These are phyloP conservation scores for Aspergillus viridinutans DNA, from an alignment of 2,329 filamentous ascomycete genomes.

Conservation along the genomic window DNA sequence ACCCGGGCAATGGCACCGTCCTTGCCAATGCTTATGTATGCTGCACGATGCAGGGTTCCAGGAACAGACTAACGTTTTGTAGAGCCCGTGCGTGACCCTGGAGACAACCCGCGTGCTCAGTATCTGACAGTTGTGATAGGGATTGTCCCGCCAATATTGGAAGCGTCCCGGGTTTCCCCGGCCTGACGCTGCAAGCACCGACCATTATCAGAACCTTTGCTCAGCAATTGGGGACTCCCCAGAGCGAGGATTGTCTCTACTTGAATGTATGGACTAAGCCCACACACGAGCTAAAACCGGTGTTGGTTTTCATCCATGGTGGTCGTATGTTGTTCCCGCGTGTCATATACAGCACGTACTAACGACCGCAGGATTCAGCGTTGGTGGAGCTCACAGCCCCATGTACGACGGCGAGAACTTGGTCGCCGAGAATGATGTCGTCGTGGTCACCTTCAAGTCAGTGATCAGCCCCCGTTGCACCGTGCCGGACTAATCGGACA, in stretches of 20 bases:
- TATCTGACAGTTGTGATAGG: constrained; percentile 5
- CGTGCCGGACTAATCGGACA: constrained; percentile 1
- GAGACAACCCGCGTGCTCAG: neutral
- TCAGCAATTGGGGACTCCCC: constrained; percentile 18
- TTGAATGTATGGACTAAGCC: constrained; percentile 31
- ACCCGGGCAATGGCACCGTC: constrained; percentile 7
- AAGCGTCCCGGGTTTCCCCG: constrained; percentile 16
- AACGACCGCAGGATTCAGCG: constrained; percentile 28
- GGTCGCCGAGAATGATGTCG: constrained; percentile 34
- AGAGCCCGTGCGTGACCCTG: constrained; percentile 14
- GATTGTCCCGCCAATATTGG: constrained; percentile 21
- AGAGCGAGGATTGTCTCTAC: constrained; percentile 34
- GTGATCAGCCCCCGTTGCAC: neutral
- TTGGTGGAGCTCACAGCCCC: constrained; percentile 32
- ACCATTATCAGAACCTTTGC: constrained; percentile 19
- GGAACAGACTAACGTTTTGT: neutral
- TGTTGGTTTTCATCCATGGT: constrained; percentile 42
- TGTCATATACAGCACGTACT: neutral
- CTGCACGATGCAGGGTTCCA: neutral
- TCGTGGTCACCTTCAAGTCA: constrained; percentile 41
- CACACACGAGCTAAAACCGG: constrained; percentile 26
- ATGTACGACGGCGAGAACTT: constrained; percentile 36
- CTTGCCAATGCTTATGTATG: constrained; percentile 11
- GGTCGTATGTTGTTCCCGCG: constrained; percentile 26
- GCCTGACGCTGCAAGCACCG: constrained; percentile 17